Evolutionary conservation across 2,329 filamentous ascomycete species (phyloP), one percentile per base, ranked within the genome.

Genomic region (Cylindrodendrum hubeiense): DNA sequence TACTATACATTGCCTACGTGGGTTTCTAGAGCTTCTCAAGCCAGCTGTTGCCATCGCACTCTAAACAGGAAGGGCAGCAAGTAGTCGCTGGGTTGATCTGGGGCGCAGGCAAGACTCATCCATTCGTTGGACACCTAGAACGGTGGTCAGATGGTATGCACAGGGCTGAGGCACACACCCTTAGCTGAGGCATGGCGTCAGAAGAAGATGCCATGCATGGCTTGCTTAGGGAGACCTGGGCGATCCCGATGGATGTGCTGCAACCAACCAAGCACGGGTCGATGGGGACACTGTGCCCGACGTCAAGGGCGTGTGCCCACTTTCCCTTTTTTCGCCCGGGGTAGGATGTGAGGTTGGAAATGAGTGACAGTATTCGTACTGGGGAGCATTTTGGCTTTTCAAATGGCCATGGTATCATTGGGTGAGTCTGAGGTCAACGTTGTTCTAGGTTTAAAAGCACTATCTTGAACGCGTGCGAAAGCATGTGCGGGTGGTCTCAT

Each of bases 191-290:
- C 50, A 33, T 60, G 21, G 28, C 50, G 50, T 47, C 41, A 39
- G 58, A 54, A 28, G 39, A 39, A 60, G 47, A 60, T 44, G 34
- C 30, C 34, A 28, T 54, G 22, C 39, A 46, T 26, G 26, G 24
- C 28, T 47, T 37, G 39, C 37, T 60, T 54, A 28, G 39, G 39
- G 22, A 47, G 4, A 8, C 37, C n/a, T 59, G 39, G 33, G 41
- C 54, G 33, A 50, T 61, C n/a, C 17, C 15, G 37, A 39, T n/a
- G 37, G 7, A 39, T 39, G 37, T n/a, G 37, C 65, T 63, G 28
- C 39, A 64, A 44, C 47, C 52, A 37, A 44, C 52, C 22, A 58
- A 59, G 44, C 51, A 60, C 50, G 39, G 44, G 37, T 63, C 52
- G 33, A 55, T 39, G 34, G 44, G 44, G 33, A 50, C 34, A 51